A percentile compares a stretch with the other conserved stretches of the same genome.
Evolutionary conservation across 2,329 filamentous ascomycete species (phyloP).

Genomic region (Penicillium sp.): DNA sequence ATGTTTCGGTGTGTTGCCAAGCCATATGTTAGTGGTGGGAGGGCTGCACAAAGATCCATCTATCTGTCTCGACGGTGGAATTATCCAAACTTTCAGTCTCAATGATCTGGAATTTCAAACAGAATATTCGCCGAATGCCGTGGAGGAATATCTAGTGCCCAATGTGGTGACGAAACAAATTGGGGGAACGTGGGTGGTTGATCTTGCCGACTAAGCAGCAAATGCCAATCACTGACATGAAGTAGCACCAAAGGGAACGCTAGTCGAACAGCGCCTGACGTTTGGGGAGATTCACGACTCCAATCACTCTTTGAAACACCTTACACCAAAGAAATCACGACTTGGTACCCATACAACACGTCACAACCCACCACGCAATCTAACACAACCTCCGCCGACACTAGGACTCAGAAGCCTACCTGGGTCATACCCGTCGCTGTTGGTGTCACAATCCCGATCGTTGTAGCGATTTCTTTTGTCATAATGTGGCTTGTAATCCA

Average conservation of each 20-base stretch:
- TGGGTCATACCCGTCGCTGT: conserved; percentile 1
- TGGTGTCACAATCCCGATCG: neutral
- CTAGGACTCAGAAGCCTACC: neutral
- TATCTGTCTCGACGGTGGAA: conserved; percentile 3
- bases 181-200: conserved; percentile 3
- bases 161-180: neutral
- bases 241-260: conserved; percentile 3
- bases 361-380: neutral
- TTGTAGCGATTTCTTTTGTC: neutral
- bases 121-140: neutral
- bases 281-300: conserved; percentile 1
- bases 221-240: neutral
- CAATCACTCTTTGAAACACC: conserved; percentile 1
- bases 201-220: neutral
- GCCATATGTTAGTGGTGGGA: conserved; percentile 5
- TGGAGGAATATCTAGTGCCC: conserved; percentile 4
- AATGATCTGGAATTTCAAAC: conserved; percentile 2
- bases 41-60: conserved; percentile 5
- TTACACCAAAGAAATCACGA: conserved; percentile 3
- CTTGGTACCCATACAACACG: conserved; percentile 4
- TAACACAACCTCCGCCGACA: neutral
- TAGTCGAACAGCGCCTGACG: neutral
- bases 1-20: conserved; percentile 1
- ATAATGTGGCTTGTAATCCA: neutral
- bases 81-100: conserved; percentile 1